phyloP scores from a whole-genome alignment of 768 basidiomycete species.

The Collybiopsis luxurians region DNA sequence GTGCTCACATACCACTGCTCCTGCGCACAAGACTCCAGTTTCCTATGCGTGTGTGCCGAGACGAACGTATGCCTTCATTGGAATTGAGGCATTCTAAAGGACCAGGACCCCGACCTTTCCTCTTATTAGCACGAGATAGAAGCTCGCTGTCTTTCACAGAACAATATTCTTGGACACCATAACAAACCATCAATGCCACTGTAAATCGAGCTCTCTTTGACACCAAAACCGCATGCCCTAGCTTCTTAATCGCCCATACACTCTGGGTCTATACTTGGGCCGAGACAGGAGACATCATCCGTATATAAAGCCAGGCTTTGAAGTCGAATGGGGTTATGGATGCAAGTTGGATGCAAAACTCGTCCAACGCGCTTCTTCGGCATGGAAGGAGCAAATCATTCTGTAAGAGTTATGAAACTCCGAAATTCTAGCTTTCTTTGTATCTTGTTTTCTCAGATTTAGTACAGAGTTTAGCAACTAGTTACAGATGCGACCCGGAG shows the following conservation, averaged over 20 bases:
- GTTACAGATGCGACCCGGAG: background rate
- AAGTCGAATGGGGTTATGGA: too few species aligned
- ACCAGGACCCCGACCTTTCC: too few species aligned
- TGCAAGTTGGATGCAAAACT: background rate
- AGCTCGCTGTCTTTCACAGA: too few species aligned
- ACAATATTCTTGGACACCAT: background rate
- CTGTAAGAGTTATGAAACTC: background rate
- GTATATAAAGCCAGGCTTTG: too few species aligned
- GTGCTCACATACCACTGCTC: too few species aligned
- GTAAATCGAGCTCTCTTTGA: slow-evolving; percentile 10
- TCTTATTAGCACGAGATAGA: too few species aligned
- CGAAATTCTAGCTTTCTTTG: too few species aligned
- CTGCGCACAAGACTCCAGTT: too few species aligned
- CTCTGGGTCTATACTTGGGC: slow-evolving; percentile 10
- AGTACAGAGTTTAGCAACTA: background rate
- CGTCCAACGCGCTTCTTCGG: background rate
- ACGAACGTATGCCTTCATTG: too few species aligned
- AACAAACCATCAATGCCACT: background rate
- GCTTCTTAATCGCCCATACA: slow-evolving; percentile 3
- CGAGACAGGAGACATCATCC: too few species aligned
- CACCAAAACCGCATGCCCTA: background rate
- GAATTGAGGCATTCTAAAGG: too few species aligned
- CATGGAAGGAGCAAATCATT: background rate
- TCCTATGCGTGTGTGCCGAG: too few species aligned
- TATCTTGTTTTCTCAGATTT: background rate